Percentiles rank a stretch among this genome's conserved stretches.
These are phyloP conservation scores for Sphagnurus paluster DNA, from an alignment of 1,284 basidiomycete genomes.

Conservation along the genomic window DNA sequence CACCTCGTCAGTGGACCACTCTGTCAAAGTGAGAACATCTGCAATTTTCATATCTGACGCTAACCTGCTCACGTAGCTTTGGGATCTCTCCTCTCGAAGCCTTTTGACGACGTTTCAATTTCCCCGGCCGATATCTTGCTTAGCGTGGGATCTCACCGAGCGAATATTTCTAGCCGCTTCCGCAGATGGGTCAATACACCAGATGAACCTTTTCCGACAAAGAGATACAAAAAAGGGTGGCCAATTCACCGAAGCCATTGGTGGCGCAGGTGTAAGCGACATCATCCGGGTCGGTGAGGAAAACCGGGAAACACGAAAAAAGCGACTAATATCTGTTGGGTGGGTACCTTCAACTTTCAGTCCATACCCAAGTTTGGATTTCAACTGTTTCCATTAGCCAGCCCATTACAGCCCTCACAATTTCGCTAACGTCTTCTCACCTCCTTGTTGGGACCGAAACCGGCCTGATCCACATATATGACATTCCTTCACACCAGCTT, in stretches of 20 bases:
- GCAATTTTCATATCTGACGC: conserved; percentile 10
- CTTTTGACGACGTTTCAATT: conserved; percentile 88
- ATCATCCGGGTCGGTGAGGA: conserved; percentile 64
- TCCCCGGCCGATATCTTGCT: conserved; percentile 65
- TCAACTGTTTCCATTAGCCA: conserved; percentile 38
- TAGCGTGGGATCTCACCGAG: conserved; percentile 84
- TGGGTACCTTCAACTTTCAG: conserved; percentile 34
- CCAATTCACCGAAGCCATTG: conserved; percentile 65
- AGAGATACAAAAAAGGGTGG: conserved; percentile 48
- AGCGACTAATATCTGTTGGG: conserved; percentile 65
- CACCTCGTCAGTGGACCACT: conserved; percentile 85
- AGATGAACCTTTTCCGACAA: conserved; percentile 79
- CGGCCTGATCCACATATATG: conserved; percentile 82
- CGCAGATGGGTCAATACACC: conserved; percentile 69
- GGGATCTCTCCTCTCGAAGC: conserved; percentile 77
- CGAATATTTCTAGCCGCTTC: conserved; percentile 87
- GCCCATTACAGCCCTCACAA: conserved; percentile 67
- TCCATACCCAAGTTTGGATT: too few relatives aligned
- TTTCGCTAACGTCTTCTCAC: conserved; percentile 74
- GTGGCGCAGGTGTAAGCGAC: conserved; percentile 72
- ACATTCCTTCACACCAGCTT: conserved; percentile 88
- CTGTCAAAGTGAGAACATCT: conserved; percentile 75
- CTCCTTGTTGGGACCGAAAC: conserved; percentile 74
- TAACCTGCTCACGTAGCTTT: conserved; percentile 48
- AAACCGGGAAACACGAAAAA: conserved; percentile 42